phyloP scores from a whole-genome alignment of 164 flowering plant species.

The Umbilicus rupestris region DNA sequence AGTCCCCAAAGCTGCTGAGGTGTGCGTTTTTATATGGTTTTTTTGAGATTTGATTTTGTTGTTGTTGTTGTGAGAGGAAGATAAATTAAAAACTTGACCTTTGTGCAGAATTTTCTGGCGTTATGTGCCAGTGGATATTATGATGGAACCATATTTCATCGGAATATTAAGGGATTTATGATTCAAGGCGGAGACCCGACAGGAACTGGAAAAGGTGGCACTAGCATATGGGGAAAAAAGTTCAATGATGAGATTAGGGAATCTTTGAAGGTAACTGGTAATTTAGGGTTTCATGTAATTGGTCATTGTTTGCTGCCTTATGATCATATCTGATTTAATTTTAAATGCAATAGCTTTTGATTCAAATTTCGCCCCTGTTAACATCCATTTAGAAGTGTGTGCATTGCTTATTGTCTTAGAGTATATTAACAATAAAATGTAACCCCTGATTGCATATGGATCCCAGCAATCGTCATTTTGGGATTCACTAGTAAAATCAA shows the following conservation, averaged over 20 bases:
- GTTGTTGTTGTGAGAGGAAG: not conserved
- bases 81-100: not conserved
- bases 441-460: no score
- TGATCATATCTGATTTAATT: not conserved
- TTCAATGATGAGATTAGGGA: slow-evolving; percentile 94
- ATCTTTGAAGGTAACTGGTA: slow-evolving; percentile 69
- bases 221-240: slow-evolving; percentile 93
- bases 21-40: not conserved
- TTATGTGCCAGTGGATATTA: slow-evolving; percentile 90
- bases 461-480: no score
- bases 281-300: not conserved
- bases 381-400: no score
- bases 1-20: slow-evolving; percentile 9
- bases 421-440: no score
- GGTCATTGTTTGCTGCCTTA: not conserved
- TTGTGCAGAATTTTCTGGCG: slow-evolving; percentile 83
- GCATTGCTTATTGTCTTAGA: no score
- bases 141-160: slow-evolving; percentile 85
- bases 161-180: slow-evolving; percentile 90
- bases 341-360: not conserved
- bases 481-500: no score
- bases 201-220: slow-evolving; percentile 97
- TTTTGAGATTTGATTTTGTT: not conserved
- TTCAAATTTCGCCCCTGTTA: not conserved
- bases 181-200: slow-evolving; percentile 99